phyloP scores from a whole-genome alignment of 2,329 filamentous ascomycete species.

The Tolypocladium amazonense region DNA sequence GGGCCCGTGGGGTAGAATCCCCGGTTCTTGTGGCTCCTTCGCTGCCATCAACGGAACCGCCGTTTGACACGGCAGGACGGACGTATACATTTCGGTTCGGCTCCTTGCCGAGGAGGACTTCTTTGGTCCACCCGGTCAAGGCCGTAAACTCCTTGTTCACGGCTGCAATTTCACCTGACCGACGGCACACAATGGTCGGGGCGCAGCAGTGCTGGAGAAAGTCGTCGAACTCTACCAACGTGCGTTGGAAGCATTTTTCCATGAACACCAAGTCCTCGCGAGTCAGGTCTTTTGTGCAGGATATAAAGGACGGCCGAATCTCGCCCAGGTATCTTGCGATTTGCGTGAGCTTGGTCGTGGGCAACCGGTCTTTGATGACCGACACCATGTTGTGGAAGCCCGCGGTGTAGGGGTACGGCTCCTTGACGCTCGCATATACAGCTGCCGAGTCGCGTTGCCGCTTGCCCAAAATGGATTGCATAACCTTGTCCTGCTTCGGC shows the following conservation, averaged over 20 bases:
- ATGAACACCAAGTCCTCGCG: slow-evolving; percentile 88
- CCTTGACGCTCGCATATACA: slow-evolving; percentile 81
- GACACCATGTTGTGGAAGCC: slow-evolving; percentile 84
- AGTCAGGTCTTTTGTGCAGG: slow-evolving; percentile 81
- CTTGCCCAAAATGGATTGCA: slow-evolving; percentile 46
- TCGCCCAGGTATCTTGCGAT: slow-evolving; percentile 83
- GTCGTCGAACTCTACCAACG: slow-evolving; percentile 85
- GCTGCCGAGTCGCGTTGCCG: slow-evolving; percentile 63
- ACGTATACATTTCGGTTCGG: slow-evolving; percentile 81
- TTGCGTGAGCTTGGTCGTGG: slow-evolving; percentile 62
- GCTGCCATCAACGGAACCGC: slow-evolving; percentile 21
- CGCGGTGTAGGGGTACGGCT: slow-evolving; percentile 83
- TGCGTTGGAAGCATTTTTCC: slow-evolving; percentile 94
- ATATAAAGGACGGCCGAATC: slow-evolving; percentile 87
- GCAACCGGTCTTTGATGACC: slow-evolving; percentile 69
- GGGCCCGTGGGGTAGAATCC: slow-evolving; percentile 41
- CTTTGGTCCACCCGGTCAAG: slow-evolving; percentile 86
- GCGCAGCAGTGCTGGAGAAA: slow-evolving; percentile 82
- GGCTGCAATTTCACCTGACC: slow-evolving; percentile 88
- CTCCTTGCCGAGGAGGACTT: slow-evolving; percentile 77
- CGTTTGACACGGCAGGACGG: slow-evolving; percentile 26
- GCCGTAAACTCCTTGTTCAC: slow-evolving; percentile 97
- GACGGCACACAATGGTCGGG: slow-evolving; percentile 81
- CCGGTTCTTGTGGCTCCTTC: slow-evolving; percentile 21
- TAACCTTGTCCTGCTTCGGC: slow-evolving; percentile 29